Base-by-base conservation (phyloP, 805 yeast genomes). In the Scheffersomyces lignosus region DNA sequence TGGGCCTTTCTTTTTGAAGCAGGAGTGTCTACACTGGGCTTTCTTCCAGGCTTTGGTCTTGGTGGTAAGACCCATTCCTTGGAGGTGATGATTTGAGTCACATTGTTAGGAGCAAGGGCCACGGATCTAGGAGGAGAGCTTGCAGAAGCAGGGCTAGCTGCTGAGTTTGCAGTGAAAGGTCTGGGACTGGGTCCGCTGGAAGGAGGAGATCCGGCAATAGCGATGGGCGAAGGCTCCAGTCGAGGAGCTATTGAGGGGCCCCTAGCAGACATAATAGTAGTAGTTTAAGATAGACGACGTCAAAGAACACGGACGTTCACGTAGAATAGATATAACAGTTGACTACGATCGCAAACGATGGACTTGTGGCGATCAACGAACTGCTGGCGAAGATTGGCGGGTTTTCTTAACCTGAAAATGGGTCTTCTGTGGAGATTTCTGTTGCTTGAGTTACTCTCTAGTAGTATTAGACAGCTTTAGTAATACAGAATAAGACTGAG, bases 1-100 rank as follows among this genome's bases (percentile, higher is more conserved):
- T 86, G 96, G 3, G 95, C 95, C 60, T 87, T 87, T 36, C 96
- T 67, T 58, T 87, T 86, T 15, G 83, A 79, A 1, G 90, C 89
- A 0, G 96, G 95, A 0, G 90, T 78, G 47, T 87, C 96, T 4
- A 75, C 73, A 45, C 80, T 68, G 12, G 84, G 84, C 58, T 80
- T 80, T 38, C 70, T 53, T 3, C 81, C 82, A 0, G 83, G 83
- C 48, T 77, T 75, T 4, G 82, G 83, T 38, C 83, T 59, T 5
- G 83, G 82, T 4, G 83, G 83, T 29, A 78, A 56, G 10, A 75
- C 73, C 81, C 83, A 78, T 42, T 75, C 80, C 33, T 68, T 74
- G 7, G 80, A 73, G 2, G 84, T 78, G 41, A 75, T 73, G 16
- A 80, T 80, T 48, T 71, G 73, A 4, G 80, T 73, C 26, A 43